phyloP scores from a whole-genome alignment of 371 early-diverging fungal genomes.

The Sporodiniella umbellata region DNA sequence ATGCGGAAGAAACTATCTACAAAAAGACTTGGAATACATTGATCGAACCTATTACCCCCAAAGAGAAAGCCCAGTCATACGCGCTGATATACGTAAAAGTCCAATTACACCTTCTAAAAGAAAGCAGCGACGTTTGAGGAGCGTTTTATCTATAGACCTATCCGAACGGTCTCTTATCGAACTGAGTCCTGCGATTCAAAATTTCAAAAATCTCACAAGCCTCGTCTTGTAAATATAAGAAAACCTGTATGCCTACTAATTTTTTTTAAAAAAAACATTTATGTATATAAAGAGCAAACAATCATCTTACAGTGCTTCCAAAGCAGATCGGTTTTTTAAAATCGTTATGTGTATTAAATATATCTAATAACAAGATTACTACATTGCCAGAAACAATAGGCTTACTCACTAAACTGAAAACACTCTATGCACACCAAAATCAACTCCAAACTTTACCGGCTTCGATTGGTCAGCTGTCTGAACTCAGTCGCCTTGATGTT shows the following conservation, averaged over 20 bases:
- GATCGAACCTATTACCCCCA: constrained; percentile 17
- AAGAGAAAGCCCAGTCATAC: background rate
- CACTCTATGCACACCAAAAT: constrained; percentile 54
- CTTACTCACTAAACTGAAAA: constrained; percentile 47
- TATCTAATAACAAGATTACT: constrained; percentile 54
- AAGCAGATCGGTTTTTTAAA: constrained; percentile 21
- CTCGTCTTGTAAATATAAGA: constrained; percentile 17
- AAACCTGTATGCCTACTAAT: no score
- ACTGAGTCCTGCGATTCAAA: constrained; percentile 10
- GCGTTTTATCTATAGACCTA: constrained; percentile 2
- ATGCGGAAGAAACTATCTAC: no score
- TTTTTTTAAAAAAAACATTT: background rate
- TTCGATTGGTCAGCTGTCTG: constrained; percentile 56
- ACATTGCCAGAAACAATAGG: constrained; percentile 63
- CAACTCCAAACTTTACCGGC: constrained; percentile 52
- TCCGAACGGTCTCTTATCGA: constrained; percentile 6
- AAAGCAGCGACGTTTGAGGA: background rate
- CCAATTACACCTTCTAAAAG: constrained; percentile 1
- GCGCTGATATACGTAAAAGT: background rate
- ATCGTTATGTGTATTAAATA: constrained; percentile 7
- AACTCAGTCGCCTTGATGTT: constrained; percentile 54
- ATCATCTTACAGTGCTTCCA: constrained; percentile 23
- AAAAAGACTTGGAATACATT: constrained; percentile 11
- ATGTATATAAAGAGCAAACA: constrained; percentile 15
- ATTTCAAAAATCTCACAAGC: constrained; percentile 6